Evolutionary conservation across 2,329 filamentous ascomycete species (phyloP), one percentile per base, ranked within the genome.

Genomic region (Coniochaeta pulveracea): DNA sequence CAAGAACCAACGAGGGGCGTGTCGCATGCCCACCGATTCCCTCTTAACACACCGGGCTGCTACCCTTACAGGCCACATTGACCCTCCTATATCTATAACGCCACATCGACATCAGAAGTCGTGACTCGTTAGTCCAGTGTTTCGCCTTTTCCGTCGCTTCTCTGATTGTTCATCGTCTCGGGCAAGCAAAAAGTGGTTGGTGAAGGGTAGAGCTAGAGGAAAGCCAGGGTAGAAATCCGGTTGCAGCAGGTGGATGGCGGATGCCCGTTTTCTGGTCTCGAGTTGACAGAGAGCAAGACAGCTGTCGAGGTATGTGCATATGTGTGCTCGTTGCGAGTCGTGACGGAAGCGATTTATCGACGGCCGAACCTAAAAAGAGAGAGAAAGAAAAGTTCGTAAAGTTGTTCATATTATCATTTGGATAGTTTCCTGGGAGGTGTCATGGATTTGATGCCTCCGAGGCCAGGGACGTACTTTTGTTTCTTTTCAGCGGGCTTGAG

Each of bases 401-500:
- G 69, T 66, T 70, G 66, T 75, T 75, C 69, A 72, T 66, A 78
- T 78, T 63, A 73, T 69, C 61, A 19, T 21, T 77, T 76, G 55
- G 55, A 56, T 59, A 72, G 69, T 61, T 79, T 83, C 66, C 72
- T 69, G 61, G 76, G 72, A 69, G 76, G 68, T 72, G 75, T 78
- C 62, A 72, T 67, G 43, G 46, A 42, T 60, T 74, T 72, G 66
- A 69, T 72, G 65, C 72, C 71, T 65, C 73, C 77, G 62, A 80
- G 70, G 66, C 72, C 70, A 66, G 77, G 73, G 57, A 93, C 88
- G 72, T 93, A 96, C 88, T 96, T 96, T 85, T 95, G 89, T 80
- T 98, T 98, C 80, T 98, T 98, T 76, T 98, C 91, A 62, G 91
- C 91, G 55, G 91, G 91, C 72, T 96, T 98, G 69, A 98, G 73